Percentiles rank a stretch among this genome's conserved stretches.
Evolutionary conservation across 2,329 filamentous ascomycete species (phyloP).

Genomic region (Fusarium aywerte): DNA sequence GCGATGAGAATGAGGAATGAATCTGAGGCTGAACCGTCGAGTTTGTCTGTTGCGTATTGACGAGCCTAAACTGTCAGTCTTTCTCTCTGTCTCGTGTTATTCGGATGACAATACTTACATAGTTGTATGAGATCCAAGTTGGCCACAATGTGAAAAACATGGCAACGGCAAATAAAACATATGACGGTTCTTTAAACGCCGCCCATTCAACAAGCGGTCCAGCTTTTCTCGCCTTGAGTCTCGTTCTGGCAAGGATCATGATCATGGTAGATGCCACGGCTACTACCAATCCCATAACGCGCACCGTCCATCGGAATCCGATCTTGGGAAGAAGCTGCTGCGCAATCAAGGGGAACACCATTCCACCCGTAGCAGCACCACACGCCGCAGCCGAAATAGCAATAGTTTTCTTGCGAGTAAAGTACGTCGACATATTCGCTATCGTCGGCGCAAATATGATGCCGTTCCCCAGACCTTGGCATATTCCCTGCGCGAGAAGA

Average conservation of each 20-base stretch:
- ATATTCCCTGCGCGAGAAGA: slow-evolving; percentile 65
- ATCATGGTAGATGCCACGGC: slow-evolving; percentile 56
- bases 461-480: slow-evolving; percentile 65
- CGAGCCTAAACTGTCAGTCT: slow-evolving; percentile 48
- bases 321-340: slow-evolving; percentile 67
- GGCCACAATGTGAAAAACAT: slow-evolving; percentile 59
- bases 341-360: slow-evolving; percentile 70
- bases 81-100: not conserved
- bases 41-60: slow-evolving; percentile 53
- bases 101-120: slow-evolving; percentile 44
- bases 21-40: slow-evolving; percentile 59
- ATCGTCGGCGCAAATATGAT: slow-evolving; percentile 65
- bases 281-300: slow-evolving; percentile 69
- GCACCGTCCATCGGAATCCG: slow-evolving; percentile 73
- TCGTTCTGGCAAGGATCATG: slow-evolving; percentile 57
- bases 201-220: slow-evolving; percentile 62
- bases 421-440: slow-evolving; percentile 69
- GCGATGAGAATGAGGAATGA: slow-evolving; percentile 69
- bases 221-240: slow-evolving; percentile 60
- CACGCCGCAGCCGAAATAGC: slow-evolving; percentile 69
- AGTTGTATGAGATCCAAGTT: slow-evolving; percentile 63
- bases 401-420: slow-evolving; percentile 66
- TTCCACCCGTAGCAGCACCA: slow-evolving; percentile 70
- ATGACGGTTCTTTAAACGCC: slow-evolving; percentile 62
- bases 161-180: slow-evolving; percentile 50